phyloP scores from a whole-genome alignment of 371 early-diverging fungal species.

The Coelomomyces lativittatus region DNA sequence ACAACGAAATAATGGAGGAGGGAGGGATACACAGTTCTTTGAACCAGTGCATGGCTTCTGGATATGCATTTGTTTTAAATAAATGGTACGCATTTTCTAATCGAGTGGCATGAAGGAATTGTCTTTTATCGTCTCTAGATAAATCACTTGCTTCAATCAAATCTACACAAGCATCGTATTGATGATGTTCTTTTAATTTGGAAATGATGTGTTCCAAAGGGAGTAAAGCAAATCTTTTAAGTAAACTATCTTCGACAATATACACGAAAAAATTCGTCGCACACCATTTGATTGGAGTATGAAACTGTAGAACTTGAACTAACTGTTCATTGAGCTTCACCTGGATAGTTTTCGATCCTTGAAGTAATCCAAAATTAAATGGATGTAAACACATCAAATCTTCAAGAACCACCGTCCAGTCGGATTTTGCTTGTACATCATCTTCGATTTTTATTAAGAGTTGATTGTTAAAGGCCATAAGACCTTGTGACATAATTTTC shows the following conservation, averaged over 20 bases:
- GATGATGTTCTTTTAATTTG: background rate
- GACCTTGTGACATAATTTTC: too few relatives aligned
- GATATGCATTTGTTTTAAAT: background rate
- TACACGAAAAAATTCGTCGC: background rate
- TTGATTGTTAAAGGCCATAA: background rate
- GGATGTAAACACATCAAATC: background rate
- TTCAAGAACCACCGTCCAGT: background rate
- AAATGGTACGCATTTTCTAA: background rate
- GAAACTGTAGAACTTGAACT: background rate
- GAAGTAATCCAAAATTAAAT: background rate
- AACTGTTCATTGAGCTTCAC: background rate
- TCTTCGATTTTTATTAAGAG: background rate
- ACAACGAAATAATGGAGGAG: background rate
- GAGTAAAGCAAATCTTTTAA: background rate
- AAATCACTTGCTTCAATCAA: background rate
- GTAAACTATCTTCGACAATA: background rate
- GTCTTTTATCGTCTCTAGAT: background rate
- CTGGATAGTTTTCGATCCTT: background rate
- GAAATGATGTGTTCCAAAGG: background rate
- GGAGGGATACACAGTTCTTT: background rate
- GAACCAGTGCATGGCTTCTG: background rate
- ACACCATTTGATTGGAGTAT: background rate
- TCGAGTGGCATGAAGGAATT: background rate
- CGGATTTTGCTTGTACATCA: background rate
- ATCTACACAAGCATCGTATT: background rate